Evolutionary conservation across 73 alveolate genomes (phyloP).

Genomic region (Paramecium octaurelia): DNA sequence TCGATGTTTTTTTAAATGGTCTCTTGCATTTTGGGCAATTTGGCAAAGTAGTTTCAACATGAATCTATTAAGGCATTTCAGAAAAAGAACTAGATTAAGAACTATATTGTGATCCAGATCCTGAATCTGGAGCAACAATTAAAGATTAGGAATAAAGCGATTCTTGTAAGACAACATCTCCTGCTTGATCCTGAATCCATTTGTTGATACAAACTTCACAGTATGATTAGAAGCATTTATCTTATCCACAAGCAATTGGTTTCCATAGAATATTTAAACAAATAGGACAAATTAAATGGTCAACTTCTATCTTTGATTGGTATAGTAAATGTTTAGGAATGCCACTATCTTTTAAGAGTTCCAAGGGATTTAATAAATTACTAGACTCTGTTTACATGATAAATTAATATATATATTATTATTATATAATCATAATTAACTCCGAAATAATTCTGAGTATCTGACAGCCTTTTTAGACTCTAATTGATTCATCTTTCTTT

Average conservation of each 20-base stretch:
- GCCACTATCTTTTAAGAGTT: constrained; percentile 10
- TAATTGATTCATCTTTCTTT: constrained; percentile 17
- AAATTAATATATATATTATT: neutral
- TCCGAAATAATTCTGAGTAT: constrained; percentile 15
- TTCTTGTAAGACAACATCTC: neutral
- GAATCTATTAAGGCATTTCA: neutral
- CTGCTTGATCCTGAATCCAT: neutral
- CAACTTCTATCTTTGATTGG: constrained; percentile 36
- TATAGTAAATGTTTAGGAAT: neutral
- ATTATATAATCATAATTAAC: constrained; percentile 9
- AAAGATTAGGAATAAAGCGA: constrained; percentile 24
- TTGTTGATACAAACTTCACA: constrained; percentile 40
- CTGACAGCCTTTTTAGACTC: constrained; percentile 30
- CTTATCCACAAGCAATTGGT: constrained; percentile 51
- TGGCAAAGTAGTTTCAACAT: neutral
- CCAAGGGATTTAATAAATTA: neutral
- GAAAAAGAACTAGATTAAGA: constrained; percentile 9
- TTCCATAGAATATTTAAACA: constrained; percentile 41
- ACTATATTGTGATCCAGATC: constrained; percentile 2
- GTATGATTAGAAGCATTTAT: constrained; percentile 33
- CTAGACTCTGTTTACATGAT: neutral
- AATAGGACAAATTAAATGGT: constrained; percentile 36
- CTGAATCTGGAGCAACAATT: constrained; percentile 22
- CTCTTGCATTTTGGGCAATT: constrained; percentile 45
- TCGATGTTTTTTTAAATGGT: constrained; percentile 45